These are phyloP conservation scores for Daphne laureola DNA, from an alignment of 441 rosid species.

Conservation along the genomic window DNA sequence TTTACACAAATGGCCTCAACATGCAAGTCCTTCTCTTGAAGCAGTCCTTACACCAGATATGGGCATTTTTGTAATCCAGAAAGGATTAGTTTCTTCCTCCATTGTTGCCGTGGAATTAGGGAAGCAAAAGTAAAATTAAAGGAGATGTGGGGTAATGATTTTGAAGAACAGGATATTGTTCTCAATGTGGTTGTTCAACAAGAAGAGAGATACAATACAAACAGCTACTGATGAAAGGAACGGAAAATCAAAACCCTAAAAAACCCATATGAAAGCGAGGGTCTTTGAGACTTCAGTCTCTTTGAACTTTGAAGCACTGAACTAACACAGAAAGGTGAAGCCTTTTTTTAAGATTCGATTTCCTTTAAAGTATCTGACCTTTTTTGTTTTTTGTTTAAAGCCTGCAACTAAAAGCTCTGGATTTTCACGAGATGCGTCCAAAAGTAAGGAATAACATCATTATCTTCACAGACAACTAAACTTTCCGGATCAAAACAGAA, in stretches of 20 bases:
- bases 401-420: slow-evolving; percentile 24
- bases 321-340: background rate
- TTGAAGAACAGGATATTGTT: slow-evolving; percentile 13
- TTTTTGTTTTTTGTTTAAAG: background rate
- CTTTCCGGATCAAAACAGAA: background rate
- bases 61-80: slow-evolving; percentile 22
- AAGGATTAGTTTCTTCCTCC: slow-evolving; percentile 28
- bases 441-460: slow-evolving; percentile 30
- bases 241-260: background rate
- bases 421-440: slow-evolving; percentile 10
- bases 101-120: slow-evolving; percentile 52
- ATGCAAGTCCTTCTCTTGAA: background rate
- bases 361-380: background rate
- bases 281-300: too few species aligned
- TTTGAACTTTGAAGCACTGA: too few species aligned
- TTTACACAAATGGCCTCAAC: slow-evolving; percentile 19
- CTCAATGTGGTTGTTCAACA: slow-evolving; percentile 22
- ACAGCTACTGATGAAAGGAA: background rate
- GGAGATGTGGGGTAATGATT: slow-evolving; percentile 23
- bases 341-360: slow-evolving; percentile 25
- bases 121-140: slow-evolving; percentile 15
- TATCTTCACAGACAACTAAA: slow-evolving; percentile 5
- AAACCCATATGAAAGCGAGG: background rate
- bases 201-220: slow-evolving; percentile 20
- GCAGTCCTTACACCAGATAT: slow-evolving; percentile 3